These are phyloP conservation scores for Alternaria metachromatica DNA, from an alignment of 2,329 filamentous ascomycete species.

Conservation along the genomic window DNA sequence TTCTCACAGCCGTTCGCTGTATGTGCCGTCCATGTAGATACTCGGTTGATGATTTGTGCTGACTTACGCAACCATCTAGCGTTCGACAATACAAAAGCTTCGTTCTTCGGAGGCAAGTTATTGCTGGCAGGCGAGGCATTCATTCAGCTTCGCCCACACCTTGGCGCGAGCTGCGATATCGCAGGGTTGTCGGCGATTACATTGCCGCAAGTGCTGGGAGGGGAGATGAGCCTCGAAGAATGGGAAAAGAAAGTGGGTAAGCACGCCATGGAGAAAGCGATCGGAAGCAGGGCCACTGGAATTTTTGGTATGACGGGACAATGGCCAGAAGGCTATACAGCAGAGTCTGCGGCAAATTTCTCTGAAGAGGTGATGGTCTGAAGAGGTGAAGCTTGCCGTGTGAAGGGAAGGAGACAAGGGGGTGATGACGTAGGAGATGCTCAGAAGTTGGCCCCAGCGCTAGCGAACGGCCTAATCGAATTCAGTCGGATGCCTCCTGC, in stretches of 20 bases:
- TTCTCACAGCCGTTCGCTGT: constrained; percentile 53
- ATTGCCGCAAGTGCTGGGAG: constrained; percentile 45
- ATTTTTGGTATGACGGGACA: constrained; percentile 25
- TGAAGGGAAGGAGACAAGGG: background rate
- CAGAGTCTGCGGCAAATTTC: background rate
- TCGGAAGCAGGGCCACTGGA: constrained; percentile 16
- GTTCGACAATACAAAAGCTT: constrained; percentile 39
- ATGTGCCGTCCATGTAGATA: background rate
- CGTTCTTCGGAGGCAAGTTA: constrained; percentile 49
- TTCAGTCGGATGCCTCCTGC: too few relatives aligned
- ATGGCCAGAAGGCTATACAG: constrained; percentile 13
- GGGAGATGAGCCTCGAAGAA: constrained; percentile 34
- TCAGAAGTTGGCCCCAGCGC: background rate
- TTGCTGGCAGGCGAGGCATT: constrained; percentile 56
- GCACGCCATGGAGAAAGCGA: constrained; percentile 30
- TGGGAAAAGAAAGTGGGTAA: constrained; percentile 41
- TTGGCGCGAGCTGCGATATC: constrained; percentile 53
- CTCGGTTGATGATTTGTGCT: background rate
- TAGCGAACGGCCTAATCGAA: background rate
- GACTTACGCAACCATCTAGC: constrained; percentile 12
- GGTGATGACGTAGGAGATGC: background rate
- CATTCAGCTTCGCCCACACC: constrained; percentile 52
- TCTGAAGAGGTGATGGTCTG: background rate
- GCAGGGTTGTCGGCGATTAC: constrained; percentile 50
- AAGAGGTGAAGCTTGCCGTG: background rate